A percentile compares a stretch with the other conserved stretches of the same genome.
Conservation (phyloP, 495 filamentous ascomycete species). For the Aspergillus panamensis region DNA sequence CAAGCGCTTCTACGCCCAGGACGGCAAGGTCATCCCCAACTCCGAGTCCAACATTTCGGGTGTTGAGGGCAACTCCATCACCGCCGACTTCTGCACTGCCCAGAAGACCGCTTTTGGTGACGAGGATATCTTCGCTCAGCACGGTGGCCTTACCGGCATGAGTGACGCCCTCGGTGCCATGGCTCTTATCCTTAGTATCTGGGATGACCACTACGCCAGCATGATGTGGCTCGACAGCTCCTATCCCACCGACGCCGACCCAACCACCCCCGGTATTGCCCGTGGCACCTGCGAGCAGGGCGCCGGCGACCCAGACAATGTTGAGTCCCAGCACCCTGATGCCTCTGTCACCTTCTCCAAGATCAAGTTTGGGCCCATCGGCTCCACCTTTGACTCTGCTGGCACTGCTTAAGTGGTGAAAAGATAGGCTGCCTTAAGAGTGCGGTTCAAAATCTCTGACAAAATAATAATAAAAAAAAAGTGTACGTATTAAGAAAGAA, state of each 20-base stretch:
- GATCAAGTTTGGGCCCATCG: conserved; percentile 65
- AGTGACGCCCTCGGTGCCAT: conserved; percentile 54
- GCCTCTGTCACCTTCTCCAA: conserved; percentile 65
- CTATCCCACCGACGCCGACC: conserved; percentile 58
- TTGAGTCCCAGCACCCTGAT: conserved; percentile 52
- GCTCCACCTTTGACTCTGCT: conserved; percentile 52
- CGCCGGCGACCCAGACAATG: conserved; percentile 58
- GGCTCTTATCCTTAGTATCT: conserved; percentile 76
- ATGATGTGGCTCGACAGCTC: conserved; percentile 85
- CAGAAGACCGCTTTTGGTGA: conserved; percentile 59
- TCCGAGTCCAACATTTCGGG: conserved; percentile 49
- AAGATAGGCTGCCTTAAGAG: background rate
- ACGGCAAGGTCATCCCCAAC: conserved; percentile 59
- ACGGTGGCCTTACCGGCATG: conserved; percentile 59
- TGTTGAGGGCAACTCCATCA: conserved; percentile 54
- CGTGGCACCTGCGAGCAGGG: conserved; percentile 65
- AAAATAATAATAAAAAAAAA: background rate
- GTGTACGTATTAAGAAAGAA: background rate
- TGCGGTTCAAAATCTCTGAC: background rate
- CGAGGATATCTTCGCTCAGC: conserved; percentile 47
- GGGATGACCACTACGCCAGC: conserved; percentile 72
- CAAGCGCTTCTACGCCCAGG: conserved; percentile 66
- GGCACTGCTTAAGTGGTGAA: background rate
- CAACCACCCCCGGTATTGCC: conserved; percentile 57
- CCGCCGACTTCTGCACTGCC: conserved; percentile 53